A percentile compares a stretch with the other conserved stretches of the same genome.
Conservation (phyloP, 2,329 filamentous ascomycete genomes). For the Calonectria pseudoreteaudii region DNA sequence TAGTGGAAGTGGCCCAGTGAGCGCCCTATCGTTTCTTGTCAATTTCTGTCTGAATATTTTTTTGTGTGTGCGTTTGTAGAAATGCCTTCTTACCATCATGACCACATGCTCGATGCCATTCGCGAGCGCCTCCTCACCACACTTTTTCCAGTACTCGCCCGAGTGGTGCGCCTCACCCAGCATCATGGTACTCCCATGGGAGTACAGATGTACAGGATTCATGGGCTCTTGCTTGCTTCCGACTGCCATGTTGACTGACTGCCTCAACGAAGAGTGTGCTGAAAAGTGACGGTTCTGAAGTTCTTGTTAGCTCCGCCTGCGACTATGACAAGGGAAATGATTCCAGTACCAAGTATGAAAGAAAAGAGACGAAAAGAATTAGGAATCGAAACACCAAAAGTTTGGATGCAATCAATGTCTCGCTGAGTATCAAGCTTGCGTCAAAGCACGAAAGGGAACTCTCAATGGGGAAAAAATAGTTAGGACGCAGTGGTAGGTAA, state of each 20-base stretch:
- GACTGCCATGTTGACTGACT: neutral
- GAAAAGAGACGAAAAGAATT: neutral
- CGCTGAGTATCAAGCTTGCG: neutral
- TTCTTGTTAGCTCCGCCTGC: neutral
- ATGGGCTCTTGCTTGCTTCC: conserved; percentile 23
- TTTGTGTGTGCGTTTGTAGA: neutral
- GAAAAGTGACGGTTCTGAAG: neutral
- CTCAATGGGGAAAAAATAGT: neutral
- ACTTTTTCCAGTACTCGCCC: conserved; percentile 39
- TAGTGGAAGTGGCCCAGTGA: conserved; percentile 71
- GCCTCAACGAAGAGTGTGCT: neutral
- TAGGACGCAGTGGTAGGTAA: neutral
- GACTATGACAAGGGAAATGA: neutral
- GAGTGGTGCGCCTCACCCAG: conserved; percentile 36
- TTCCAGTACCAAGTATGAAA: neutral
- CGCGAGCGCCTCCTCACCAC: conserved; percentile 35
- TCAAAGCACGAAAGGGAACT: neutral
- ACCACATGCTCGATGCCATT: conserved; percentile 35
- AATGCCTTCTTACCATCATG: conserved; percentile 31
- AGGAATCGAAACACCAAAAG: neutral
- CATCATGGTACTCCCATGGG: conserved; percentile 43
- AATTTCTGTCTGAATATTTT: neutral
- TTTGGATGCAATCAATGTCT: neutral
- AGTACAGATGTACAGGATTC: conserved; percentile 39
- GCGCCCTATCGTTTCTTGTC: conserved; percentile 60